phyloP scores from a whole-genome alignment of 129 eudicot species.

The Chrysanthemum makinoi region DNA sequence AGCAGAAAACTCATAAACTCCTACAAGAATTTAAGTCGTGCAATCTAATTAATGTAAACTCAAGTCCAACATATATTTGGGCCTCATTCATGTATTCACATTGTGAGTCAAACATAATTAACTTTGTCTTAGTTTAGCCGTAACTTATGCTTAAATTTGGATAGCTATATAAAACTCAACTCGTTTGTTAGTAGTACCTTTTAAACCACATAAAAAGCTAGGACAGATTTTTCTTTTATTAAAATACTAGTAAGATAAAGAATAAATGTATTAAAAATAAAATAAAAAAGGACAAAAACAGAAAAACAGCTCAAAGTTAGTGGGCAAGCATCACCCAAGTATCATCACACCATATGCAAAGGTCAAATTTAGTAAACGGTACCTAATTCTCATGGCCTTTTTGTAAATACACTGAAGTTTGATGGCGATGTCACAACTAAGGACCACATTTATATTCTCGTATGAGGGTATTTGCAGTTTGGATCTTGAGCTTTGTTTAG shows the following conservation, averaged over 20 bases:
- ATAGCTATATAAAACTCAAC: no score
- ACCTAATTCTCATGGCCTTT: constrained; percentile 25
- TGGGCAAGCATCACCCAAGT: constrained; percentile 42
- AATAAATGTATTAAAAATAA: neutral
- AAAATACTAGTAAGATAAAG: neutral
- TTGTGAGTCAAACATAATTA: no score
- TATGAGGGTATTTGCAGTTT: neutral
- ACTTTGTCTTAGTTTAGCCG: no score
- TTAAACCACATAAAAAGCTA: no score
- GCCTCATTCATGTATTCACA: no score
- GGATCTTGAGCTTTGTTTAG: constrained; percentile 8
- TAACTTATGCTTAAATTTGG: no score
- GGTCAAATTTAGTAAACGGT: constrained; percentile 39
- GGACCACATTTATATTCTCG: constrained; percentile 8
- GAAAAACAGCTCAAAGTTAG: constrained; percentile 46
- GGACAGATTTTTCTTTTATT: no score
- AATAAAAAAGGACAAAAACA: constrained; percentile 16
- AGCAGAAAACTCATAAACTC: no score
- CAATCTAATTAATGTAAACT: no score
- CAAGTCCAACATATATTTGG: no score
- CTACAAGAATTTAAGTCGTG: no score
- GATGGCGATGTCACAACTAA: constrained; percentile 9
- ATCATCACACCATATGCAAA: constrained; percentile 35
- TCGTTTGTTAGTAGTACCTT: no score
- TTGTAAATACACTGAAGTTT: constrained; percentile 5